Percentiles rank a stretch among this genome's conserved stretches.
Evolutionary conservation across 1,284 basidiomycete species (phyloP).

Genomic region (Phenoliferia sp.): DNA sequence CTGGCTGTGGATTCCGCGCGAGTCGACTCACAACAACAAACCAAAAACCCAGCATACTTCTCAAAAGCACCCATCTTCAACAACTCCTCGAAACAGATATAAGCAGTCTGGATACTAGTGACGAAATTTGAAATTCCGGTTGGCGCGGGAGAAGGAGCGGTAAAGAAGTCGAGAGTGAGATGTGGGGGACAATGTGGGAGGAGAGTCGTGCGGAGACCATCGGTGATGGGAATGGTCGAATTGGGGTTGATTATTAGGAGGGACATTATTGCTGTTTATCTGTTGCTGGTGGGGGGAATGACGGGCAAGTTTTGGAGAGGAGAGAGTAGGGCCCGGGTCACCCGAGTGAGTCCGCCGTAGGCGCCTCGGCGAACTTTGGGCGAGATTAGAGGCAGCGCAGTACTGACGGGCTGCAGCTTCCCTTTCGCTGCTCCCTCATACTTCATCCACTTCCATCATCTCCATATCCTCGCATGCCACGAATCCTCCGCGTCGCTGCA

Average conservation of each 20-base stretch:
- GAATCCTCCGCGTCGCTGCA: too few relatives aligned
- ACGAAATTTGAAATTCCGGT: constrained; percentile 47
- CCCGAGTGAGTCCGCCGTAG: too few relatives aligned
- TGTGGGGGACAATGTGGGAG: constrained; percentile 19
- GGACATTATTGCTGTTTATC: too few relatives aligned
- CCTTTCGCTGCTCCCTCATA: too few relatives aligned
- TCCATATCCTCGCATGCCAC: too few relatives aligned
- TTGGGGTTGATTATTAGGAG: constrained; percentile 54
- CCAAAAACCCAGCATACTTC: constrained; percentile 45
- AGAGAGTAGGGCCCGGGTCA: too few relatives aligned
- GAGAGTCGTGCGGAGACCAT: constrained; percentile 36
- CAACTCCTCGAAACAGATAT: constrained; percentile 36
- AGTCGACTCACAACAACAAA: constrained; percentile 46
- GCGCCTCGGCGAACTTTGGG: too few relatives aligned
- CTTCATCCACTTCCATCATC: too few relatives aligned
- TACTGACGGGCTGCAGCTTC: too few relatives aligned
- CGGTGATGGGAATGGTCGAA: constrained; percentile 48
- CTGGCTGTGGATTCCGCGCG: not conserved
- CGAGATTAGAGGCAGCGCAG: too few relatives aligned
- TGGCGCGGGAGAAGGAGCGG: constrained; percentile 45
- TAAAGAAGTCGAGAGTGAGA: constrained; percentile 43
- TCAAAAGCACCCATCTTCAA: constrained; percentile 8
- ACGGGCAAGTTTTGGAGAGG: too few relatives aligned
- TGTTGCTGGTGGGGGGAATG: too few relatives aligned
- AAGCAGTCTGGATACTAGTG: constrained; percentile 46